Base-by-base conservation (phyloP, 768 basidiomycete genomes). In the Calocybe indica region DNA sequence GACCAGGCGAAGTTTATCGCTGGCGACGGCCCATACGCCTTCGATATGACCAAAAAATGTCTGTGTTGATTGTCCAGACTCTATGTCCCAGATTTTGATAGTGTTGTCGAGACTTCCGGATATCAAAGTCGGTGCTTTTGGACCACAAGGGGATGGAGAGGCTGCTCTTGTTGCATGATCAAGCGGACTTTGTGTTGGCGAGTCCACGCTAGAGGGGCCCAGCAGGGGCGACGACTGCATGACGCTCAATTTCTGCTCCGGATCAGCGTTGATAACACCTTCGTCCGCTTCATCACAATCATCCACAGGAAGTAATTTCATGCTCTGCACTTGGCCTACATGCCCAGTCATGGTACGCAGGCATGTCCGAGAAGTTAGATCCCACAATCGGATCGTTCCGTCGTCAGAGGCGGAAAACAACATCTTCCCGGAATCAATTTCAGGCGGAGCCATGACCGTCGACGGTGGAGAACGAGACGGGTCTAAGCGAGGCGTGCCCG, bases 11-110 rank as follows among this genome's bases (percentile, higher is more conserved):
- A 98, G 73, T 60, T 92, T 88, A 64, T 99, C 93, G 54, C 86
- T 83, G 15, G 92, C 92, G 30, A 98, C 88, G 3, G 83, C 85
- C 96, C 96, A 99, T 12, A 99, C 92, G 46, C 96, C 96, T 62
- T 99, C 96, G 57, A 98, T 93, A 63, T 97, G 94, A 1, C 94
- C 96, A 63, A 99, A 99, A 52, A 94, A 76, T 37, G 96, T 97
- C 58, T 79, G 74, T 41, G 79, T 69, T 15, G 83, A 75, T 58
- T 84, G 81, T 36, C 86, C 92, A 1, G 83, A 79, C 56, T 94
- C 91, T 28, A 98, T 80, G 59, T 98, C 92, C 96, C 96, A 99
- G 37, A 94, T 58, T 63, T 90, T 92, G 69, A 98, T 85, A 30
- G 94, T 97, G 60, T 97, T 96, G 62, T 98, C 94, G 55, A 96